Base-by-base conservation (phyloP, 306 rosid species). In the Sicyos baderoa region DNA sequence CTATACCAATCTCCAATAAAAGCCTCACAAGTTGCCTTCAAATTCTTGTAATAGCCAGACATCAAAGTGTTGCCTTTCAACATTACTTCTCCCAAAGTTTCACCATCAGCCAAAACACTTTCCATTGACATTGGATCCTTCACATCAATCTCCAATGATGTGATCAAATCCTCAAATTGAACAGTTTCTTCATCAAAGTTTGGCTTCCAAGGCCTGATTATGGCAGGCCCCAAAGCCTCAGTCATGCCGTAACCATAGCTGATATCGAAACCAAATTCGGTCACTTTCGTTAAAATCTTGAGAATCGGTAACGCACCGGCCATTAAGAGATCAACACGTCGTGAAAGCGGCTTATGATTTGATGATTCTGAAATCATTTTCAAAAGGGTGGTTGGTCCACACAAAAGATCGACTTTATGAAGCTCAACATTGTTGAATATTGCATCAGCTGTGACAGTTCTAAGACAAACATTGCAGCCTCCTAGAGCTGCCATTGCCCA, bases 171-270 rank as follows among this genome's bases (percentile, higher is more conserved):
- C 79, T 51, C 72, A 11, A 57, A 68, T 58, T 55, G 77, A 19
- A 61, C 18, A 4, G 1, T 55, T 0, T 57, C 63, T 27, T 57
- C 63, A 35, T 9, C 66, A 5, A 37, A 23, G 2, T 54, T 70
- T 10, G 77, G 80, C 32, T 73, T 76, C 84, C 94, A 87, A 1
- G 88, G 80, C 16, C 81, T 76, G 29, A 86, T 72, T 71, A 84
- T 75, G 4, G 77, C 83, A 0, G 92, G 96, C 5, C 96, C 97
- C 25, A 84, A 78, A 0, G 84, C 86, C 77, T 92, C 97, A 7
- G 96, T 92, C 97, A 89, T 92, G 4, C 97, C 97, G 70, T 92
- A 92, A 19, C 97, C 96, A 64, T 86, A 79, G 16, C 83, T 82
- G 68, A 89, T 80, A 63, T 73, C 74, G 63, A 92, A 89, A 15